Percentiles rank a stretch among this genome's conserved stretches.
These are phyloP conservation scores for Monosporozyma unispora DNA, from an alignment of 805 yeast genomes.

Conservation along the genomic window DNA sequence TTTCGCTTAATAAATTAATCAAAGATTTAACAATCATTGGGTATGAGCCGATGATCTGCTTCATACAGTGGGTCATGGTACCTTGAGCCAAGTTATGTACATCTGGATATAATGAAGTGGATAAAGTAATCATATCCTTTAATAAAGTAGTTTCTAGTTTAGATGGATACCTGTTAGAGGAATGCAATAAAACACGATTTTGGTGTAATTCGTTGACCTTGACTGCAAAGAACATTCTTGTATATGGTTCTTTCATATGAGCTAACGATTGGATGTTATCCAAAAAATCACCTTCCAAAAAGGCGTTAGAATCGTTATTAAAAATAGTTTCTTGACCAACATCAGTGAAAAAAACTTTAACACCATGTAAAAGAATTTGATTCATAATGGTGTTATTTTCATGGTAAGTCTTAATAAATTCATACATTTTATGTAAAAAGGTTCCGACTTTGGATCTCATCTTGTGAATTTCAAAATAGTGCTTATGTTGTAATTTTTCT, in stretches of 20 bases:
- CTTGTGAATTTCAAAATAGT: constrained; percentile 48
- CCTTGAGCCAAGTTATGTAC: constrained; percentile 63
- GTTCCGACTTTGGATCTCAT: constrained; percentile 52
- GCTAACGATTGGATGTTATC: constrained; percentile 52
- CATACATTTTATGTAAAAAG: constrained; percentile 50
- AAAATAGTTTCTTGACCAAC: constrained; percentile 65
- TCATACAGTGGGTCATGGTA: constrained; percentile 58
- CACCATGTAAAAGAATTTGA: constrained; percentile 51
- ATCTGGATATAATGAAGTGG: constrained; percentile 62
- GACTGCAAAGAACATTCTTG: constrained; percentile 68
- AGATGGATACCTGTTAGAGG: constrained; percentile 64
- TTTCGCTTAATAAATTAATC: constrained; percentile 40
- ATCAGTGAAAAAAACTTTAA: constrained; percentile 72
- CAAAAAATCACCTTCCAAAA: constrained; percentile 47
- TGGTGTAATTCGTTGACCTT: constrained; percentile 67
- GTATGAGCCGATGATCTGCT: constrained; percentile 59
- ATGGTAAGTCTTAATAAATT: constrained; percentile 38
- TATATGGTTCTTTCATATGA: constrained; percentile 58
- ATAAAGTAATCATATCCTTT: constrained; percentile 52
- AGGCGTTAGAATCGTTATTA: constrained; percentile 45
- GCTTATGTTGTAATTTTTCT: constrained; percentile 34
- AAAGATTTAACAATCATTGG: constrained; percentile 36
- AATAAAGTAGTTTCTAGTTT: constrained; percentile 53
- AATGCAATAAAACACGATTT: constrained; percentile 61
- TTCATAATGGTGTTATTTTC: constrained; percentile 59